Evolutionary conservation across 192 early-diverging fungal species (phyloP).

Genomic region (Coemansia sp.): DNA sequence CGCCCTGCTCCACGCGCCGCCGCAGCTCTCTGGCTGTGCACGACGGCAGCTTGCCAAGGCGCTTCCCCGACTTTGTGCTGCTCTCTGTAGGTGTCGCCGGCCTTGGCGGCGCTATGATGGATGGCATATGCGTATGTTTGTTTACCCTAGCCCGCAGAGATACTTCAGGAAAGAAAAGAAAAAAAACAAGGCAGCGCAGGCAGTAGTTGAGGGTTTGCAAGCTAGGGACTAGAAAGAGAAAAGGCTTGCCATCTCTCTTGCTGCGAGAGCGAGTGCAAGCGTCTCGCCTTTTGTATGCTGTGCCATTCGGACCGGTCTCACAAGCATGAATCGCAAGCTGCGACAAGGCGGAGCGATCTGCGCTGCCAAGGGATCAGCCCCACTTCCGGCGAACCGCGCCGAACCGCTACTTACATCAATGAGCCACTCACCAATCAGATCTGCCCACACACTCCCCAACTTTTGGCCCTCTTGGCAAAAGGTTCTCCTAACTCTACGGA

Average conservation of each 20-base stretch:
- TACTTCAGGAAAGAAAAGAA: neutral
- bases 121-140: neutral
- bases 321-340: neutral
- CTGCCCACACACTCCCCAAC: neutral
- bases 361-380: slow-evolving; percentile 4
- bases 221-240: neutral
- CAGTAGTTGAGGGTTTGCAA: neutral
- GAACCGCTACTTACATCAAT: neutral
- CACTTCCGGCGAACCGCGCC: neutral
- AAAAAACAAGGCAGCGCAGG: neutral
- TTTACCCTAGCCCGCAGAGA: neutral
- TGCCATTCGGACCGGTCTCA: neutral
- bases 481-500: too few relatives aligned
- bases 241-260: neutral
- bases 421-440: neutral
- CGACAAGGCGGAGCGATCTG: neutral
- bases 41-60: slow-evolving; percentile 28
- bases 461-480: neutral
- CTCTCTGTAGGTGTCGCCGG: neutral
- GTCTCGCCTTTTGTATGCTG: neutral
- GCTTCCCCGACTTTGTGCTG: neutral
- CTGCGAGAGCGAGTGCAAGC: neutral
- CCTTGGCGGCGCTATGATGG: neutral
- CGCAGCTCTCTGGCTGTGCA: slow-evolving; percentile 43
- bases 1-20: slow-evolving; percentile 55